phyloP scores from a whole-genome alignment of 257 asterid species.

The Solanum boliviense region DNA sequence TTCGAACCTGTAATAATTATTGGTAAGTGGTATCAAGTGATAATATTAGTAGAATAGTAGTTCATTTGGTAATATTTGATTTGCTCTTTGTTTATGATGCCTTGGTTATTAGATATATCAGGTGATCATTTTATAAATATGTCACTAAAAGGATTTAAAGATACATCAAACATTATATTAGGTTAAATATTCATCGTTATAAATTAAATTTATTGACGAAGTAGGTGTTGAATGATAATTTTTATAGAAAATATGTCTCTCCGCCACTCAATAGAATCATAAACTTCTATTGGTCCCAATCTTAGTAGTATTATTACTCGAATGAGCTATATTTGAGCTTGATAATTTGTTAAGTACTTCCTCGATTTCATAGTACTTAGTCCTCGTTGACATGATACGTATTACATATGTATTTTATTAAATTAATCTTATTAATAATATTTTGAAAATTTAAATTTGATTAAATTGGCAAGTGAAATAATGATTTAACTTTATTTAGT shows the following conservation, averaged over 20 bases:
- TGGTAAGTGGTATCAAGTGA: background rate
- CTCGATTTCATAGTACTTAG: background rate
- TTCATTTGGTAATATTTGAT: background rate
- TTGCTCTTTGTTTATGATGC: background rate
- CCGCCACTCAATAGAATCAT: background rate
- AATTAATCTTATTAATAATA: no score
- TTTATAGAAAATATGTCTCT: background rate
- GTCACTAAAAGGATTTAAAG: background rate
- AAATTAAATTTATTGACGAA: background rate
- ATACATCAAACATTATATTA: no score
- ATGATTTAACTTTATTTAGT: background rate
- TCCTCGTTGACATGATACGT: background rate
- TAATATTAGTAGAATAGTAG: background rate
- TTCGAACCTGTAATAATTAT: background rate
- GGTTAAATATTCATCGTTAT: background rate
- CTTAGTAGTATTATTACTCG: background rate
- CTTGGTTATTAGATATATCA: no score
- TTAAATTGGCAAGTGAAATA: background rate
- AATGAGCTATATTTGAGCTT: background rate
- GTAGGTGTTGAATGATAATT: background rate
- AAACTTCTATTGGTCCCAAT: background rate
- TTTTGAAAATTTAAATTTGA: no score
- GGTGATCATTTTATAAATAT: background rate
- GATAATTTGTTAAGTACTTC: background rate
- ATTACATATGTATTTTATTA: no score